Conservation (phyloP, 495 filamentous ascomycete genomes). For the Aspergillus leporis region DNA sequence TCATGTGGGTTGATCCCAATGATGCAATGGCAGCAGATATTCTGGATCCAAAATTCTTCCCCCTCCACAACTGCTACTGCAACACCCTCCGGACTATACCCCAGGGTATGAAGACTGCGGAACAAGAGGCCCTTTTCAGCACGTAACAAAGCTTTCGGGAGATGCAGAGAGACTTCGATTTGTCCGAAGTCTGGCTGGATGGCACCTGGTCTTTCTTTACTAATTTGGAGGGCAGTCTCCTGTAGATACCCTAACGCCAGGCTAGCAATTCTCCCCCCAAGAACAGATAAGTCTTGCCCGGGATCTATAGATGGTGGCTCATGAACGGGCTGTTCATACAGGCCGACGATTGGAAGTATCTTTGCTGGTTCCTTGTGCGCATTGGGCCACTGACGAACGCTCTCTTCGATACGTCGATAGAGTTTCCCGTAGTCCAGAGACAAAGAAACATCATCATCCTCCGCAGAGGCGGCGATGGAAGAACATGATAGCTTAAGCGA, state of each 20-base stretch:
- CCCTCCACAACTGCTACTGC: slow-evolving; percentile 10
- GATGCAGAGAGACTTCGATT: slow-evolving; percentile 18
- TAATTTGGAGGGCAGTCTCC: too few species aligned
- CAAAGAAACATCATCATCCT: slow-evolving; percentile 24
- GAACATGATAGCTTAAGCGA: slow-evolving; percentile 22
- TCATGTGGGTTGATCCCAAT: slow-evolving; percentile 50
- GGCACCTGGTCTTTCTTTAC: too few species aligned
- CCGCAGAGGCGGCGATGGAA: slow-evolving; percentile 18
- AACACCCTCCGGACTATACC: slow-evolving; percentile 8
- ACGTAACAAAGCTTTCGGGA: slow-evolving; percentile 26
- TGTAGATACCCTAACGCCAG: too few species aligned
- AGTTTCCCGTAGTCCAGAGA: slow-evolving; percentile 29
- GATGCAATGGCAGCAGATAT: slow-evolving; percentile 32
- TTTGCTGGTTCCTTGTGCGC: too few species aligned
- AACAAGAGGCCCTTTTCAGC: slow-evolving; percentile 19
- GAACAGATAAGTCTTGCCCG: too few species aligned
- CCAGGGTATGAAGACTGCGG: slow-evolving; percentile 10
- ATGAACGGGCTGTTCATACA: too few species aligned
- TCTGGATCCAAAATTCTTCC: slow-evolving; percentile 21
- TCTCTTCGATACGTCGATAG: slow-evolving; percentile 18
- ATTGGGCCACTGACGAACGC: too few species aligned
- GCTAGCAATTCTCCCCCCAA: too few species aligned
- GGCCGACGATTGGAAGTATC: too few species aligned
- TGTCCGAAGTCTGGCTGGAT: slow-evolving; percentile 16
- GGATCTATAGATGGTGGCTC: too few species aligned